Evolutionary conservation across 768 basidiomycete genomes (phyloP).

Genomic region (Boletus vermiculosoides): DNA sequence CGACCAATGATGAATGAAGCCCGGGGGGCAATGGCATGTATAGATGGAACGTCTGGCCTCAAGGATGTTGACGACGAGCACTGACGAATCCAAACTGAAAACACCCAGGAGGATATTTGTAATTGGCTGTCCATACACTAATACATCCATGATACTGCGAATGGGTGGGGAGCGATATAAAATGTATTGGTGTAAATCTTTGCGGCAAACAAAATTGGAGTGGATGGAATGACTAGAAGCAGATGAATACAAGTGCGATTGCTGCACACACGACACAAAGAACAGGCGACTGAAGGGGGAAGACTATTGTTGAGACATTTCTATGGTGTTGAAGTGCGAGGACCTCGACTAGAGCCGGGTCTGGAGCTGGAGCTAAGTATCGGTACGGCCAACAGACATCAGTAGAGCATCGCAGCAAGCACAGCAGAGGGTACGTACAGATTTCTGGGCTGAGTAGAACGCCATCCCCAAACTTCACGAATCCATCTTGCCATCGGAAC

Average conservation of each 20-base stretch:
- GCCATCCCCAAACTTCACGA: constrained; percentile 81
- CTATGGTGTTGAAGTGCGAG: constrained; percentile 26
- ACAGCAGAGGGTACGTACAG: constrained; percentile 15
- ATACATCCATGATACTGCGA: constrained; percentile 15
- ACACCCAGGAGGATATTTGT: constrained; percentile 5
- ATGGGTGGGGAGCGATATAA: constrained; percentile 8
- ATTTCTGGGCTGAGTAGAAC: constrained; percentile 36
- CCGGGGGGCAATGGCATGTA: not conserved
- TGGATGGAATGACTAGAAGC: constrained; percentile 12
- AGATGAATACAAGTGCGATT: constrained; percentile 23
- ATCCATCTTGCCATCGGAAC: constrained; percentile 91
- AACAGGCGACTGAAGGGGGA: not conserved
- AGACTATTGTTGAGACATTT: constrained; percentile 6
- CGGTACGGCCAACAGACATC: not conserved
- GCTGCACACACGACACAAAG: constrained; percentile 17
- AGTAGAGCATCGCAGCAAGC: not conserved
- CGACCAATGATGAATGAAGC: not conserved
- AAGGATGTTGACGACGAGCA: not conserved
- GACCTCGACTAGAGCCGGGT: constrained; percentile 32
- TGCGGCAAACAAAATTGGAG: constrained; percentile 18
- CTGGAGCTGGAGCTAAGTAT: constrained; percentile 24
- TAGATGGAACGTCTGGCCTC: not conserved
- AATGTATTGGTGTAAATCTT: constrained; percentile 22
- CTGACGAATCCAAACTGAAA: not conserved
- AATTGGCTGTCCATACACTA: constrained; percentile 21